Conservation (phyloP, 495 filamentous ascomycete species). For the Annulohypoxylon maeteangense region DNA sequence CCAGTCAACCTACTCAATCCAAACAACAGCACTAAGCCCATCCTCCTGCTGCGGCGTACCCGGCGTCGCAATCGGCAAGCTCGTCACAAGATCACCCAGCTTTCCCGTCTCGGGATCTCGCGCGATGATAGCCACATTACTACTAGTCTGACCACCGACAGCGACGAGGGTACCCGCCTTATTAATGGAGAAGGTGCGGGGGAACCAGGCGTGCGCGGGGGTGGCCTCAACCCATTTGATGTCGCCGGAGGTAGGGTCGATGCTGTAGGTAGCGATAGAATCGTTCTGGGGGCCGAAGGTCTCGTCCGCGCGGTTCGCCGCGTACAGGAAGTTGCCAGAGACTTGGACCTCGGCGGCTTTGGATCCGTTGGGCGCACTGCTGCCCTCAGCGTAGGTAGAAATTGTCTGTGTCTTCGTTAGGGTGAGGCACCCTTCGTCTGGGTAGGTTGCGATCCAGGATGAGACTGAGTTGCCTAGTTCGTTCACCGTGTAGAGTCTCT, state of each 20-base stretch:
- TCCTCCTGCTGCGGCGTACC: conserved; percentile 58
- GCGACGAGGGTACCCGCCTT: conserved; percentile 69
- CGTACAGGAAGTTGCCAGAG: conserved; percentile 55
- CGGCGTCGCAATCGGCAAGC: conserved; percentile 52
- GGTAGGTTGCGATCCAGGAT: conserved; percentile 54
- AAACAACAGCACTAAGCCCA: conserved; percentile 57
- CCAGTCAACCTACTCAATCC: conserved; percentile 51
- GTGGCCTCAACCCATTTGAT: conserved; percentile 53
- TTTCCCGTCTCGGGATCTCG: conserved; percentile 65
- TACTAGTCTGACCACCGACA: conserved; percentile 70
- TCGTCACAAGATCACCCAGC: conserved; percentile 62
- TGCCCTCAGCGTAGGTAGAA: conserved; percentile 51
- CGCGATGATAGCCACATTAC: conserved; percentile 69
- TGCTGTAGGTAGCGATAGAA: conserved; percentile 54
- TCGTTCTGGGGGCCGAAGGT: conserved; percentile 54
- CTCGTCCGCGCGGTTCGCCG: conserved; percentile 57
- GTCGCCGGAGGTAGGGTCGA: conserved; percentile 47
- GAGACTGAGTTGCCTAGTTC: conserved; percentile 62
- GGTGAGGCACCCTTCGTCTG: conserved; percentile 48
- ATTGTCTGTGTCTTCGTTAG: conserved; percentile 52
- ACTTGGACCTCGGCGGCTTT: conserved; percentile 59
- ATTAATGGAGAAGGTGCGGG: conserved; percentile 71
- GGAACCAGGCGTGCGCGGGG: conserved; percentile 58
- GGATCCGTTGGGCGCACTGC: conserved; percentile 48
- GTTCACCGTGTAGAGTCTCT: conserved; percentile 57